Percentiles rank a stretch among this genome's conserved stretches.
These are phyloP conservation scores for Monascus purpureus DNA, from an alignment of 495 filamentous ascomycete genomes.

Conservation along the genomic window DNA sequence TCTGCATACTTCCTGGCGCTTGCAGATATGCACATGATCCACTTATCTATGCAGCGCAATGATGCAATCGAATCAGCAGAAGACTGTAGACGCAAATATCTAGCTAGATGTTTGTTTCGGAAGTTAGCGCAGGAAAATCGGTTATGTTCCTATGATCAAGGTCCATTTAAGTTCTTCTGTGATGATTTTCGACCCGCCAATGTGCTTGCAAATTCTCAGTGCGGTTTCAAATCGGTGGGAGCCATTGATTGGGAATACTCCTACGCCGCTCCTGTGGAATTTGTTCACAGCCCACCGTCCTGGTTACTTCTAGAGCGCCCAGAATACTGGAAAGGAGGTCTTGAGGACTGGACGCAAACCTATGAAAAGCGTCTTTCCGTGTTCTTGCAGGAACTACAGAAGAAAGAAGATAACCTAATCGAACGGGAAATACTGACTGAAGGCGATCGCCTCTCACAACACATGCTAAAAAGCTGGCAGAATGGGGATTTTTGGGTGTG, in stretches of 20 bases:
- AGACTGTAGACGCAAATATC: conserved; percentile 26
- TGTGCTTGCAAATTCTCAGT: conserved; percentile 17
- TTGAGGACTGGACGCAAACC: conserved; percentile 3
- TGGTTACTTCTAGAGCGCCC: conserved; percentile 15
- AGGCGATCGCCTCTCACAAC: conserved; percentile 2
- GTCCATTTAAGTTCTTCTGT: conserved; percentile 18
- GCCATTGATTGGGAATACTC: conserved; percentile 14
- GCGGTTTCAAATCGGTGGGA: conserved; percentile 6
- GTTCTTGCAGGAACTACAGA: conserved; percentile 1
- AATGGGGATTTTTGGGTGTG: no score
- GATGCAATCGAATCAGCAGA: conserved; percentile 19
- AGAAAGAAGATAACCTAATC: conserved; percentile 2
- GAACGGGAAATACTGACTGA: not conserved
- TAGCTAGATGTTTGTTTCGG: conserved; percentile 24
- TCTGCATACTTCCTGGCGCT: conserved; percentile 22
- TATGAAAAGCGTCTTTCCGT: conserved; percentile 1
- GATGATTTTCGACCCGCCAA: conserved; percentile 22
- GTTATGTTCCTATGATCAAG: conserved; percentile 6
- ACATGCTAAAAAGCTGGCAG: conserved; percentile 4
- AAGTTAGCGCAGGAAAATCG: conserved; percentile 13
- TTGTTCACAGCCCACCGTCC: conserved; percentile 10
- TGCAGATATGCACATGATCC: conserved; percentile 26
- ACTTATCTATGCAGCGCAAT: conserved; percentile 25
- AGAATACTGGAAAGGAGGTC: conserved; percentile 3
- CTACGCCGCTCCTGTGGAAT: conserved; percentile 11